These are phyloP conservation scores for Flaveria robusta DNA, from an alignment of 129 eudicot species.

Conservation along the genomic window DNA sequence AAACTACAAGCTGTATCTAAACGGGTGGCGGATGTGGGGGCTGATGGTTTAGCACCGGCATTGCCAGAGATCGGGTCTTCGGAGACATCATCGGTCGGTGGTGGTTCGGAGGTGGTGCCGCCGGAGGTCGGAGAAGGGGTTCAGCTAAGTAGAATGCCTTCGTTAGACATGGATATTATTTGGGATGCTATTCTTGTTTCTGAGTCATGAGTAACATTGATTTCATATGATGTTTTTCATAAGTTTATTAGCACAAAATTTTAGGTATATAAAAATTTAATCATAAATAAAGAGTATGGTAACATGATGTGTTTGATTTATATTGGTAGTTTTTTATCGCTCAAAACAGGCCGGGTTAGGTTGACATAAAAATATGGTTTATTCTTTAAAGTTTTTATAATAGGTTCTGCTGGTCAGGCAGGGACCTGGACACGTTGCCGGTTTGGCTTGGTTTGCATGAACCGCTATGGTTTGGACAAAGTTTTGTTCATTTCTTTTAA, in stretches of 20 bases:
- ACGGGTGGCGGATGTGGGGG: slow-evolving; percentile 19
- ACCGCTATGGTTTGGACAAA: too few species aligned
- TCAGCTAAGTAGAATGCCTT: slow-evolving; percentile 86
- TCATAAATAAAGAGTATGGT: neutral
- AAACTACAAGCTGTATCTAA: slow-evolving; percentile 53
- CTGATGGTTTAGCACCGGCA: slow-evolving; percentile 14
- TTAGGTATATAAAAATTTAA: neutral
- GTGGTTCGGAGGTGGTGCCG: slow-evolving; percentile 27
- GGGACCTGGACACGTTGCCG: too few species aligned
- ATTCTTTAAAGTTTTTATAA: too few species aligned
- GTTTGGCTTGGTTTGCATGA: too few species aligned
- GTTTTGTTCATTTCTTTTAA: too few species aligned
- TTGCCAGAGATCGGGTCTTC: neutral
- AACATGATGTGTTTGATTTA: neutral
- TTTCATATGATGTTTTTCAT: slow-evolving; percentile 24
- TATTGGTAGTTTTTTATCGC: too few species aligned
- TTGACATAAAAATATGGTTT: too few species aligned
- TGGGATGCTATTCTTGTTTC: slow-evolving; percentile 90
- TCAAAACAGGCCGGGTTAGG: too few species aligned
- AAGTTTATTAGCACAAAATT: slow-evolving; percentile 13
- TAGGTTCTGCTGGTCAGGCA: too few species aligned
- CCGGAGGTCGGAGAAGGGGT: slow-evolving; percentile 51
- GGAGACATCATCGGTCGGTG: slow-evolving; percentile 3
- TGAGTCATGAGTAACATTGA: slow-evolving; percentile 39
- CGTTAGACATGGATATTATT: slow-evolving; percentile 85